These are phyloP conservation scores for Epicoccum nigrum DNA, from an alignment of 2,329 filamentous ascomycete genomes.

Conservation along the genomic window DNA sequence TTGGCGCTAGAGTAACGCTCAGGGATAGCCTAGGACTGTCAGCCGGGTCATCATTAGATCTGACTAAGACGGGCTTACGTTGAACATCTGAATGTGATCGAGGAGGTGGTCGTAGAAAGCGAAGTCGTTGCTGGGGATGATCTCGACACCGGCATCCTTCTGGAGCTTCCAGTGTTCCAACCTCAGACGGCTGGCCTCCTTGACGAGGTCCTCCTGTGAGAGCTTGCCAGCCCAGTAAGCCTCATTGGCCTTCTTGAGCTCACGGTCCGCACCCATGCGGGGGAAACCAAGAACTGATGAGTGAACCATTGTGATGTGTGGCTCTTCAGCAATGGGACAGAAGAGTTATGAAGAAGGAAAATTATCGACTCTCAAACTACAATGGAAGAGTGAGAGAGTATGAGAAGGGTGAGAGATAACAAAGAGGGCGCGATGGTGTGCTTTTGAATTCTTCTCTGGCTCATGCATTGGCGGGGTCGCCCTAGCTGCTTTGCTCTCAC, in stretches of 20 bases:
- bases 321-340: constrained; percentile 18
- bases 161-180: constrained; percentile 99
- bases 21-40: constrained; percentile 73
- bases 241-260: constrained; percentile 99
- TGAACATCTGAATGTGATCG: constrained; percentile 97
- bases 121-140: constrained; percentile 99
- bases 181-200: constrained; percentile 96
- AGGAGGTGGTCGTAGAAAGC: constrained; percentile 98
- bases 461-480: constrained; percentile 29
- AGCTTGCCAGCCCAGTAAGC: constrained; percentile 97
- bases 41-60: constrained; percentile 8
- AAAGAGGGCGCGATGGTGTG: constrained; percentile 41
- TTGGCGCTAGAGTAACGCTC: constrained; percentile 92
- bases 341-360: constrained; percentile 12
- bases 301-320: constrained; percentile 54
- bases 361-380: constrained; percentile 13
- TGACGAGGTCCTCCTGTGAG: constrained; percentile 85
- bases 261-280: constrained; percentile 96
- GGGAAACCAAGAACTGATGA: constrained; percentile 93
- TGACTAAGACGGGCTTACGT: constrained; percentile 64
- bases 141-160: constrained; percentile 95
- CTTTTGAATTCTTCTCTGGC: constrained; percentile 43
- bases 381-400: constrained; percentile 21
- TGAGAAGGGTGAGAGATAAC: constrained; percentile 16
- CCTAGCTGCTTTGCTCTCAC: constrained; percentile 18